Evolutionary conservation across 768 basidiomycete genomes (phyloP), one percentile per base, ranked within the genome.

Genomic region (Russula dissimulans): DNA sequence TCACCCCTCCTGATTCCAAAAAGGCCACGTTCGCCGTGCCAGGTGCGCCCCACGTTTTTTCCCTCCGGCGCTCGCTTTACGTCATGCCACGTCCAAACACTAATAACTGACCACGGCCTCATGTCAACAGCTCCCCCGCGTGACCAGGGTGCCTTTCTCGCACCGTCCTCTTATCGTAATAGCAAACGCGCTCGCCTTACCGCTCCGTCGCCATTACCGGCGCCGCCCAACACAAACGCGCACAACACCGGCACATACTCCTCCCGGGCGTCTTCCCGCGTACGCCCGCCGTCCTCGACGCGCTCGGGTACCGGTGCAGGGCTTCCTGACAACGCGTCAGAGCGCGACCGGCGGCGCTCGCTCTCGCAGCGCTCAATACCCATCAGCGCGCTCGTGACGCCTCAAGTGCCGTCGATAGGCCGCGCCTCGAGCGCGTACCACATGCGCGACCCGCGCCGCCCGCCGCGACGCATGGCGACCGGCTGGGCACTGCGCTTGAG

Each of bases 361-460:
- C 50, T 85, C 59, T 87, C 87, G 3, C 82, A 85, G 68, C 75
- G 78, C 12, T 90, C 88, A n/a, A 86, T 91, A 22, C 89, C 89
- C 3, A 80, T 91, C 57, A 86, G 85, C 43, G 89, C 89, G 3
- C 75, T 89, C 63, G 78, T 91, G 46, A 84, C 87, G 3, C 88
- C 89, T 0, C 87, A 87, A 67, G 87, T 86, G 29, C 89, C 87
- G 4, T 90, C 89, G 8, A 67, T 91, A 42, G 73, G 76, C 41
- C 77, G 74, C 47, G 1, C 56, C 5, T 83, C 82, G 12, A 71
- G 79, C 32, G 78, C 76, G 17, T 91, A 84, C 66, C 87, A 90
- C 67, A 91, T 91, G 89, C 82, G 86, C 38, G 89, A 91, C 70
- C 89, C 87, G 0, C 79, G 83, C 18, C 85, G 77, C 65, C 86